phyloP scores from a whole-genome alignment of 495 filamentous ascomycete species.

The Xylaria cubensis region DNA sequence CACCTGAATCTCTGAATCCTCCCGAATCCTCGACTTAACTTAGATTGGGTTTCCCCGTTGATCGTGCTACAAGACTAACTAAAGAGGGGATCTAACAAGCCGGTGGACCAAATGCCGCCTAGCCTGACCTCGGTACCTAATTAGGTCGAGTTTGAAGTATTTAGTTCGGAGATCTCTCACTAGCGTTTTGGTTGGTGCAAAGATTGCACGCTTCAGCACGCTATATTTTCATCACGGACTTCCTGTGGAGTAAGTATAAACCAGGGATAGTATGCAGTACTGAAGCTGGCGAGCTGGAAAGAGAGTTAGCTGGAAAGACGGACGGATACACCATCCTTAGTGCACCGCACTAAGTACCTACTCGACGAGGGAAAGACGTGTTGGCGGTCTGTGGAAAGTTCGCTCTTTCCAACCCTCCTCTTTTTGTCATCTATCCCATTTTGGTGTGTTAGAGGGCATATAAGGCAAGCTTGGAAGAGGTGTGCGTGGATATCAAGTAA shows the following conservation, averaged over 20 bases:
- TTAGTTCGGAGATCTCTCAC: background rate
- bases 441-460: background rate
- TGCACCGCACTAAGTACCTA: background rate
- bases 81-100: background rate
- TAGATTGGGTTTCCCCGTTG: background rate
- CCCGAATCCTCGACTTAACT: background rate
- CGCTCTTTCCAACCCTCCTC: background rate
- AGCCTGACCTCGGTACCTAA: background rate
- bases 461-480: background rate
- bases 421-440: background rate
- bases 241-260: background rate
- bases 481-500: background rate
- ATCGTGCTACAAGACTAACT: background rate
- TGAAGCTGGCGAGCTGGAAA: background rate
- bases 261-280: background rate
- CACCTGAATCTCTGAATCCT: background rate
- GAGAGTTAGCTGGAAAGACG: background rate
- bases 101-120: background rate
- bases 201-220: slow-evolving; percentile 7
- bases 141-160: background rate
- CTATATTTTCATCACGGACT: background rate
- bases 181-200: slow-evolving; percentile 11
- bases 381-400: background rate
- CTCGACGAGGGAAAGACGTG: background rate
- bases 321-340: background rate